Evolutionary conservation across 768 basidiomycete species (phyloP).

Genomic region (Podaxis carcinomalis): DNA sequence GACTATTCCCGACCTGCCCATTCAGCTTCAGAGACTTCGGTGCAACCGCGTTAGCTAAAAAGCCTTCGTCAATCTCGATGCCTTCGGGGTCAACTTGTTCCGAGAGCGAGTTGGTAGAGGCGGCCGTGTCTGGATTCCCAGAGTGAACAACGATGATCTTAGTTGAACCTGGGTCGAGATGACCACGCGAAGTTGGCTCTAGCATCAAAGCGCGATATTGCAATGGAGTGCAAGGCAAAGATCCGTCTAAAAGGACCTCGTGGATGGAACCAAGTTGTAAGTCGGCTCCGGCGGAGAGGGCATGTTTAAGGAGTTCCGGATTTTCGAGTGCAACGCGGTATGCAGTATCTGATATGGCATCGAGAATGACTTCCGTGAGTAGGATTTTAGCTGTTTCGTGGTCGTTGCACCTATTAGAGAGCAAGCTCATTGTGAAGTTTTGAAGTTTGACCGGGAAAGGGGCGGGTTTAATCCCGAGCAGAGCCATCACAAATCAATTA

Average conservation of each 20-base stretch:
- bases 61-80: constrained; percentile 71
- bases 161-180: constrained; percentile 43
- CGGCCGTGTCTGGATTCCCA: constrained; percentile 15
- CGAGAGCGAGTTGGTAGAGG: constrained; percentile 9
- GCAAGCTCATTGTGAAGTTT: constrained; percentile 1
- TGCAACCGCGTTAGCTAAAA: constrained; percentile 49
- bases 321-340: constrained; percentile 37
- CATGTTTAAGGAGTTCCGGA: constrained; percentile 34
- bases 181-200: constrained; percentile 75
- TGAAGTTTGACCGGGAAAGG: background rate
- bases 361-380: constrained; percentile 48
- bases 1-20: constrained; percentile 2
- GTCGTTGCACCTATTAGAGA: background rate
- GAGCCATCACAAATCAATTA: too few species aligned
- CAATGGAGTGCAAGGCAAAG: constrained; percentile 12
- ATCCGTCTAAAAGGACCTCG: constrained; percentile 11
- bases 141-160: constrained; percentile 45
- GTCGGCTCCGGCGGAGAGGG: constrained; percentile 48
- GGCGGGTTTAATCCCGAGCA: background rate
- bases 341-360: constrained; percentile 45
- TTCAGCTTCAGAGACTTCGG: constrained; percentile 13
- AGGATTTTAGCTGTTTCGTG: background rate
- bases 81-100: constrained; percentile 30
- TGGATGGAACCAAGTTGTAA: background rate
- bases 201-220: constrained; percentile 53